These are phyloP conservation scores for Serendipita sp. DNA, from an alignment of 768 basidiomycete species.

Conservation along the genomic window DNA sequence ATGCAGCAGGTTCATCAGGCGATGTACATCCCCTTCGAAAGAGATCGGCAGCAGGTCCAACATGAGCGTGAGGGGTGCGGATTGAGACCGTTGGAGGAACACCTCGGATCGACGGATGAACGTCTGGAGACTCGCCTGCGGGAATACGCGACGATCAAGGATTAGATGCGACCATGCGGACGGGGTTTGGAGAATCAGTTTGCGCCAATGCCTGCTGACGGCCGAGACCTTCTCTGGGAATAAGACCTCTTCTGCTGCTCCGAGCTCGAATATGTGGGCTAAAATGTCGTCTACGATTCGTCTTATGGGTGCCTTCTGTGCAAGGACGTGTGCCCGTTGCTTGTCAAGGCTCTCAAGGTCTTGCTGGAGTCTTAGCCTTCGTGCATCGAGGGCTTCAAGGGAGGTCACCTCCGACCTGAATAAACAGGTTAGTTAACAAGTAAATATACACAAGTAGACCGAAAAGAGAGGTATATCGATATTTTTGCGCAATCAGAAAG, in stretches of 20 bases:
- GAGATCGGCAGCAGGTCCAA: background rate
- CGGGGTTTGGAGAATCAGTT: background rate
- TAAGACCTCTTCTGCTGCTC: background rate
- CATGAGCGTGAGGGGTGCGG: background rate
- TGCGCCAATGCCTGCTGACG: slow-evolving; percentile 1
- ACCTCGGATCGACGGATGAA: slow-evolving; percentile 4
- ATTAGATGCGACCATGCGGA: background rate
- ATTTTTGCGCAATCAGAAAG: too few relatives aligned
- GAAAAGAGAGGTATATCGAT: too few relatives aligned
- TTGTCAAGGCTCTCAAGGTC: background rate
- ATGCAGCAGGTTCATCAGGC: background rate
- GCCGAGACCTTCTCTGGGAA: background rate
- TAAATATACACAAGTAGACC: too few relatives aligned
- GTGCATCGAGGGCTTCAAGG: background rate
- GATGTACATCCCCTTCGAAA: background rate
- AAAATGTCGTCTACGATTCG: slow-evolving; percentile 4
- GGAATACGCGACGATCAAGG: background rate
- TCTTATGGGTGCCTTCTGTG: background rate
- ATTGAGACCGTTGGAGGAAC: background rate
- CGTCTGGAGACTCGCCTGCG: background rate
- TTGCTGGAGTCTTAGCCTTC: background rate
- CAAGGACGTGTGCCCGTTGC: background rate
- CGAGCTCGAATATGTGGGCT: slow-evolving; percentile 3
- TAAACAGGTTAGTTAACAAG: background rate
- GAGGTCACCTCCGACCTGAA: background rate